Percentiles rank a stretch among this genome's conserved stretches.
Evolutionary conservation across 371 early-diverging fungal genomes (phyloP).

Genomic region (Haplosporangium sp.): DNA sequence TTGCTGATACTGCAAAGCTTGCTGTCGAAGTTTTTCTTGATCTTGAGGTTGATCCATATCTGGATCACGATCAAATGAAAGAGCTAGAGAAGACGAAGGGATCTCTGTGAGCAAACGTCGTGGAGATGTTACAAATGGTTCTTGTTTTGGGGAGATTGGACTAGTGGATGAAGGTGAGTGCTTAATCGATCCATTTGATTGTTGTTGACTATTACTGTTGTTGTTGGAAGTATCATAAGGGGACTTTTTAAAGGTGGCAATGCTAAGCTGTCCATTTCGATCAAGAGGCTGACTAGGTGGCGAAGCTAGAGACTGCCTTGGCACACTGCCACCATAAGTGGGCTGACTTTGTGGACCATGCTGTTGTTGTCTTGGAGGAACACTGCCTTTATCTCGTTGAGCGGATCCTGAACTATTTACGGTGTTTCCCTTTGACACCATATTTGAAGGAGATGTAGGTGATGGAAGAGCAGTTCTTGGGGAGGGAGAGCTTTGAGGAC

Average conservation of each 20-base stretch:
- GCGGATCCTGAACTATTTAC: not conserved
- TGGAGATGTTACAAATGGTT: conserved; percentile 13
- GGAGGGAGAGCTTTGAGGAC: not conserved
- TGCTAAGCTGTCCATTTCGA: conserved; percentile 5
- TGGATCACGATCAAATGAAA: conserved; percentile 33
- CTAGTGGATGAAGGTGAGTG: conserved; percentile 8
- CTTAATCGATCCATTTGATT: conserved; percentile 17
- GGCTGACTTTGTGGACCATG: conserved; percentile 11
- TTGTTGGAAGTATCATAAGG: not conserved
- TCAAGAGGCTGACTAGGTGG: not conserved
- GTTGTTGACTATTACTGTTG: not conserved
- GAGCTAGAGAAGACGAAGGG: conserved; percentile 29
- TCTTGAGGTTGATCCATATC: conserved; percentile 15
- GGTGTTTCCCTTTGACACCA: not conserved
- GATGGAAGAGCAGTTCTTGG: conserved; percentile 5
- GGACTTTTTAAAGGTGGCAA: conserved; percentile 10
- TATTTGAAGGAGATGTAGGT: conserved; percentile 19
- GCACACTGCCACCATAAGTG: conserved; percentile 14
- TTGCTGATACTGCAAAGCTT: conserved; percentile 54
- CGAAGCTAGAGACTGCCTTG: conserved; percentile 3
- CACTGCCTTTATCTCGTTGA: not conserved
- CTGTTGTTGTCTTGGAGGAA: not conserved
- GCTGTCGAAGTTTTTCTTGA: conserved; percentile 29
- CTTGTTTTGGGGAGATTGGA: conserved; percentile 7
- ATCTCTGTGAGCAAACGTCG: conserved; percentile 28